Conservation (phyloP, 495 filamentous ascomycete genomes). For the Penicillium manginii region DNA sequence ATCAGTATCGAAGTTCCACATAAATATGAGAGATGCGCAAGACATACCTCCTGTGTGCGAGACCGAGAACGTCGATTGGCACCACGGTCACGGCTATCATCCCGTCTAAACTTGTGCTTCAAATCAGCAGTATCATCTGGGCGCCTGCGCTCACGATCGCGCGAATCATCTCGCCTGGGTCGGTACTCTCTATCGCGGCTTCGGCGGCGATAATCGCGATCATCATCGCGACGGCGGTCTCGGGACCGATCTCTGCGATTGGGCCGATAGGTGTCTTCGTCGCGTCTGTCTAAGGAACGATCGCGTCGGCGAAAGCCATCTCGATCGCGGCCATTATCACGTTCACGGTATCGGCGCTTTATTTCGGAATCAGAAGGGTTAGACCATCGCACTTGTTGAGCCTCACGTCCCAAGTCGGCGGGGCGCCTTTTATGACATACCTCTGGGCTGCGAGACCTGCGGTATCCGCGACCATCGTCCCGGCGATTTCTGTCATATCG, state of each 20-base stretch:
- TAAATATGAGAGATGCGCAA: neutral
- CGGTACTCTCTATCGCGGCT: slow-evolving; percentile 77
- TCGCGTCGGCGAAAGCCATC: slow-evolving; percentile 71
- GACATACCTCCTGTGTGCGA: slow-evolving; percentile 60
- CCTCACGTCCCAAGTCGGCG: neutral
- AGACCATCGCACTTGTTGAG: slow-evolving; percentile 24
- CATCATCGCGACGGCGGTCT: slow-evolving; percentile 61
- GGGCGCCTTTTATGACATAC: slow-evolving; percentile 51
- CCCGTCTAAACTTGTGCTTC: slow-evolving; percentile 68
- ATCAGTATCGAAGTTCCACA: slow-evolving; percentile 7
- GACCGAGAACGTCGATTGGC: slow-evolving; percentile 43
- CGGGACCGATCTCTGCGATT: slow-evolving; percentile 65
- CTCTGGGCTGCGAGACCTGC: slow-evolving; percentile 75
- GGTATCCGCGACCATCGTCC: slow-evolving; percentile 62
- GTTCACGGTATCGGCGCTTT: slow-evolving; percentile 65
- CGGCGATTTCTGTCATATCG: slow-evolving; percentile 66
- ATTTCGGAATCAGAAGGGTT: slow-evolving; percentile 20
- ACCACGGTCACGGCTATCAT: slow-evolving; percentile 62
- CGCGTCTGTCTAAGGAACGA: slow-evolving; percentile 70
- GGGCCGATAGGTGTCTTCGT: slow-evolving; percentile 68
- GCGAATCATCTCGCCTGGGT: slow-evolving; percentile 78
- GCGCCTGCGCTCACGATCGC: slow-evolving; percentile 68
- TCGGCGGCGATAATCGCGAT: slow-evolving; percentile 63
- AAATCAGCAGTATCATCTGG: slow-evolving; percentile 80
- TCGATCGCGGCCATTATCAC: slow-evolving; percentile 58